Base-by-base conservation (phyloP, 257 asterid species). In the Lantana camara region DNA sequence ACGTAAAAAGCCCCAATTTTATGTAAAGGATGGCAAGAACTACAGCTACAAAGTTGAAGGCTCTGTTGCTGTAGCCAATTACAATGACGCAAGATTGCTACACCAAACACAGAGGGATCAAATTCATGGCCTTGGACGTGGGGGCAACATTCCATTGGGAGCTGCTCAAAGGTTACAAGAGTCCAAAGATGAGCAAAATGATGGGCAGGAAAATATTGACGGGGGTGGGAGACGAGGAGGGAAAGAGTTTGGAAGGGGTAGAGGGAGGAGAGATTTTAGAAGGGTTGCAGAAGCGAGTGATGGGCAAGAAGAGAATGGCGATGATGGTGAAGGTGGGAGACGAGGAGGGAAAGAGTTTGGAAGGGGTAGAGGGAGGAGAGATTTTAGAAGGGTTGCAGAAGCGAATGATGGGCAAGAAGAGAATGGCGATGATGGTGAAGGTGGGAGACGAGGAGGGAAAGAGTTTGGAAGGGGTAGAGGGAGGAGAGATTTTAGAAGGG, bases 21-120 rank as follows among this genome's bases (percentile, higher is more conserved):
- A 82, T 27, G 99, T 94, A 19, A 90, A 94, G 77, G 97, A 94
- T 45, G 99, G 99, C 63, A 94, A 88, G 72, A 94, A 94, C 60
- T 94, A 94, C 79, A 82, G 95, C 77, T 94, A 94, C 80, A 85
- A 88, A 66, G 96, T 94, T 7, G 96, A 77, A 35, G 97, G 97
- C 10, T 77, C 97, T n/a, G 77, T 88, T 52, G 97, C 95, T 0
- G 99, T 74, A 24, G 74, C 85, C 48, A 85, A 82, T 60, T 82
- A 67, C 58, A 79, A 77, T 0, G 99, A 94, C 55, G 93, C 99
- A 9, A 64, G 66, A 37, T n/a, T 94, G 72, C 77, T 94, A 16
- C 88, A 77, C 76, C 83, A 68, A 71, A 75, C 84, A 5, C 96
- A 90, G 63, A 85, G 66, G 71, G 96, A 86, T 46, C 77, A 59